A percentile compares a stretch with the other conserved stretches of the same genome.
phyloP scores from a whole-genome alignment of 345 rosid genomes.

The Sonneratia alba region DNA sequence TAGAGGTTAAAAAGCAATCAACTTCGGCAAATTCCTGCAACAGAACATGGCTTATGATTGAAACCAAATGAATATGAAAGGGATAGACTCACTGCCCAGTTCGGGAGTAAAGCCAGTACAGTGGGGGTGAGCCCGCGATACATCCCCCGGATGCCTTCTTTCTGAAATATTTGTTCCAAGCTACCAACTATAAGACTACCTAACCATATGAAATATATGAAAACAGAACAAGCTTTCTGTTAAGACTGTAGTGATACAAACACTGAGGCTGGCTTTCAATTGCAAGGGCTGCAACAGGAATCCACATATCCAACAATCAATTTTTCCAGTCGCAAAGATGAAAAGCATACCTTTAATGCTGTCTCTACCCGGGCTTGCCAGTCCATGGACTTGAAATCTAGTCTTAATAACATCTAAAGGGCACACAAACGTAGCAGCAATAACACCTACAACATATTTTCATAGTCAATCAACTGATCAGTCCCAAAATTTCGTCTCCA shows the following conservation, averaged over 20 bases:
- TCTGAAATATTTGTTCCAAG: conserved; percentile 51
- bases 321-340: not conserved
- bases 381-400: conserved; percentile 84
- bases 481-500: not conserved
- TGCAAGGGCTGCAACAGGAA: no score
- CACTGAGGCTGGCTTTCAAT: not conserved
- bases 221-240: not conserved
- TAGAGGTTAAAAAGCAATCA: no score
- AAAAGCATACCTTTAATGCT: conserved; percentile 35
- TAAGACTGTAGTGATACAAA: not conserved
- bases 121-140: conserved; percentile 77
- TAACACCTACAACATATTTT: conserved; percentile 34
- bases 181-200: conserved; percentile 81
- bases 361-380: conserved; percentile 35
- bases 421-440: conserved; percentile 88
- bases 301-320: not conserved
- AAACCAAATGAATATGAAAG: not conserved
- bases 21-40: not conserved
- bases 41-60: not conserved
- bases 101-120: conserved; percentile 69
- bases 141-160: conserved; percentile 73
- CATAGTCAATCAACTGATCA: not conserved
- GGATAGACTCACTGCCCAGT: conserved; percentile 61
- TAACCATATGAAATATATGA: conserved; percentile 18
- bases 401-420: conserved; percentile 90